Evolutionary conservation across 495 filamentous ascomycete genomes (phyloP).

Genomic region (Glonium stellatum): DNA sequence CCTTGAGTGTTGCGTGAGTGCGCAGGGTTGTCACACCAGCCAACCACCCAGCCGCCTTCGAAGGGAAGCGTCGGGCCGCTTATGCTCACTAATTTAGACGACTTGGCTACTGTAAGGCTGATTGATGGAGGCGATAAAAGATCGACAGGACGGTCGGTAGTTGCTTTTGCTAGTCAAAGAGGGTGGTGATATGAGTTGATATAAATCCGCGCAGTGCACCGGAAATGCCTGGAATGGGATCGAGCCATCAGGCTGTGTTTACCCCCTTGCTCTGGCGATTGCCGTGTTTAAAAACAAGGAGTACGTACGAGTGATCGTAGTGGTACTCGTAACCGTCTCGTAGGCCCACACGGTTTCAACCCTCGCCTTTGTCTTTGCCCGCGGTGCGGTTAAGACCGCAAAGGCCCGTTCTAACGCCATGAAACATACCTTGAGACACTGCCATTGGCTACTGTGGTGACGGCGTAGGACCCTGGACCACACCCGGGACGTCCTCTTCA

Average conservation of each 20-base stretch:
- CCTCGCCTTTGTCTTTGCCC: background rate
- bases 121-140: background rate
- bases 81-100: slow-evolving; percentile 1
- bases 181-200: background rate
- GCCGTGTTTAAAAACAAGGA: too few relatives aligned
- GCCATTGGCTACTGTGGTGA: slow-evolving; percentile 5
- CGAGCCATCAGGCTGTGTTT: background rate
- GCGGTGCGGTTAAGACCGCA: background rate
- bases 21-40: background rate
- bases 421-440: slow-evolving; percentile 14
- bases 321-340: too few relatives aligned
- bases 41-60: slow-evolving; percentile 8
- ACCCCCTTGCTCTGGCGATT: background rate
- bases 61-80: background rate
- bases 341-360: background rate
- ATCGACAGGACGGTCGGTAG: background rate
- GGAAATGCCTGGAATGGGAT: background rate
- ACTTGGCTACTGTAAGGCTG: slow-evolving; percentile 20
- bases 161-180: background rate
- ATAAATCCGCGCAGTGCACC: background rate
- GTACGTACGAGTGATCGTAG: too few relatives aligned
- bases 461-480: background rate
- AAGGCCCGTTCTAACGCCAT: background rate
- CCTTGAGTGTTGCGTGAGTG: slow-evolving; percentile 4
- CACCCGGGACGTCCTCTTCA: too few relatives aligned